A percentile compares a stretch with the other conserved stretches of the same genome.
These are phyloP conservation scores for Russula olivacea DNA, from an alignment of 768 basidiomycete genomes.

Conservation along the genomic window DNA sequence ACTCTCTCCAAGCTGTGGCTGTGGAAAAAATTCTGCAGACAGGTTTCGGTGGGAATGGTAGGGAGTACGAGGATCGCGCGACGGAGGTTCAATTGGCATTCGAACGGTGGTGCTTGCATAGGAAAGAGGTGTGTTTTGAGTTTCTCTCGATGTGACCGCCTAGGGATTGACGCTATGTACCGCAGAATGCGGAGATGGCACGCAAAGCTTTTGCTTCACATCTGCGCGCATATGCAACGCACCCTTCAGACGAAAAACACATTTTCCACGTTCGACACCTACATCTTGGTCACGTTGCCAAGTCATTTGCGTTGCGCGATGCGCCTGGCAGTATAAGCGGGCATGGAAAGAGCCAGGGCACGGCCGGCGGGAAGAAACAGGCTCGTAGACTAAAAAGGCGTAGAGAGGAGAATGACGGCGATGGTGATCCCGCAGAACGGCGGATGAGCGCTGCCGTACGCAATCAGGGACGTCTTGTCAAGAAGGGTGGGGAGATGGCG, in stretches of 20 bases:
- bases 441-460: slow-evolving; percentile 86
- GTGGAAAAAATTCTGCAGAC: slow-evolving; percentile 66
- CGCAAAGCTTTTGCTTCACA: slow-evolving; percentile 87
- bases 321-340: slow-evolving; percentile 50
- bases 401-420: slow-evolving; percentile 27
- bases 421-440: slow-evolving; percentile 51
- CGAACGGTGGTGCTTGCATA: slow-evolving; percentile 83
- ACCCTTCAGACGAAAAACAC: slow-evolving; percentile 90
- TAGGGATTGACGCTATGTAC: background rate
- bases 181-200: slow-evolving; percentile 69
- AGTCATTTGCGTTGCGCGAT: slow-evolving; percentile 86
- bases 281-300: slow-evolving; percentile 91
- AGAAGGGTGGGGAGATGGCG: slow-evolving; percentile 71
- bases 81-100: slow-evolving; percentile 95
- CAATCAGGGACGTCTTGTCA: slow-evolving; percentile 72
- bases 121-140: slow-evolving; percentile 49
- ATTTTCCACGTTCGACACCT: slow-evolving; percentile 94
- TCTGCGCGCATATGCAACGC: slow-evolving; percentile 94
- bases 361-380: slow-evolving; percentile 21
- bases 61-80: slow-evolving; percentile 81
- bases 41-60: slow-evolving; percentile 82
- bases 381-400: slow-evolving; percentile 18
- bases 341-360: slow-evolving; percentile 17
- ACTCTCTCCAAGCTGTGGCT: slow-evolving; percentile 52
- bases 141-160: background rate